Conservation (phyloP, 1,139 yeast genomes). For the Nematodospora anomalae region DNA sequence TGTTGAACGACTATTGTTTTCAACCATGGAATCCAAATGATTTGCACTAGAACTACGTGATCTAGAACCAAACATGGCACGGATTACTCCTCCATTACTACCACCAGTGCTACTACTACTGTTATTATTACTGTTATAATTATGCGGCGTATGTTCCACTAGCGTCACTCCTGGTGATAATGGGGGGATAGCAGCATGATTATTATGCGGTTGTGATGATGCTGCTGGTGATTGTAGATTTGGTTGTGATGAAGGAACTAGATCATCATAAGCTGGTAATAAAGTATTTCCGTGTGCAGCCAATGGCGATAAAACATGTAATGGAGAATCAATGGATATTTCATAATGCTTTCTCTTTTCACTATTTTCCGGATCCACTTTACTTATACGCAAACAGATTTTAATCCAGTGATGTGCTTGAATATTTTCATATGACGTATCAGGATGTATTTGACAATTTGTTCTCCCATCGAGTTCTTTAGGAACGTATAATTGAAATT, state of each 20-base stretch:
- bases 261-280: constrained; percentile 54
- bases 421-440: constrained; percentile 73
- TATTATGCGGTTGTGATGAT: constrained; percentile 19
- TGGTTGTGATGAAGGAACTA: constrained; percentile 14
- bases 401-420: constrained; percentile 94
- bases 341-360: constrained; percentile 82
- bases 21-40: not conserved
- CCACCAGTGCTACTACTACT: too few species aligned
- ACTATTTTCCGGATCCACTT: constrained; percentile 54
- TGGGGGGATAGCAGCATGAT: constrained; percentile 33
- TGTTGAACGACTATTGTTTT: constrained; percentile 1
- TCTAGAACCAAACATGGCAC: constrained; percentile 7
- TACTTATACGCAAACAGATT: constrained; percentile 75
- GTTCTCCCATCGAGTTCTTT: constrained; percentile 51
- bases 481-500: constrained; percentile 82
- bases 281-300: constrained; percentile 77
- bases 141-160: constrained; percentile 29
- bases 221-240: constrained; percentile 3
- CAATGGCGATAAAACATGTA: constrained; percentile 63
- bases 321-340: constrained; percentile 87
- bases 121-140: not conserved
- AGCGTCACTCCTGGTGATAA: constrained; percentile 58
- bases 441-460: constrained; percentile 62
- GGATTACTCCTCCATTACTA: constrained; percentile 1
- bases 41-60: not conserved